A percentile compares a stretch with the other conserved stretches of the same genome.
Evolutionary conservation across 2,329 filamentous ascomycete genomes (phyloP).

Genomic region (Sordariomycetes sp.): DNA sequence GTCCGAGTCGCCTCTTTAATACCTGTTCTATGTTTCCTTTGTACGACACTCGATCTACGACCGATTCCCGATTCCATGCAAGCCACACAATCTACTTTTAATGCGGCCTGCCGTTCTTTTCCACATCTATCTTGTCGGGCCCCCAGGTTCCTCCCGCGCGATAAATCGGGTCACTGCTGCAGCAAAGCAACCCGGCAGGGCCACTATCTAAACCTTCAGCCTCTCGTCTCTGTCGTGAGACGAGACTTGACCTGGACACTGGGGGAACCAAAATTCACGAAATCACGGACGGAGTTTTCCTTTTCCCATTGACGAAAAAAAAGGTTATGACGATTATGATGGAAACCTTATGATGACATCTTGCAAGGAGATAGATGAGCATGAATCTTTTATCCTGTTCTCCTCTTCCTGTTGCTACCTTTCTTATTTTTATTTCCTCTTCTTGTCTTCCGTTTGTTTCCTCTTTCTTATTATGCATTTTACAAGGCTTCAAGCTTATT

Average conservation of each 20-base stretch:
- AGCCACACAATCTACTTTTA: neutral
- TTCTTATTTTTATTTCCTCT: neutral
- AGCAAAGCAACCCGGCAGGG: neutral
- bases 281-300: neutral
- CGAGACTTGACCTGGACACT: neutral
- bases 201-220: neutral
- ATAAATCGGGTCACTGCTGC: no score
- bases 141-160: neutral
- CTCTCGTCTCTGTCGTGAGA: neutral
- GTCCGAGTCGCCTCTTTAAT: conserved; percentile 39
- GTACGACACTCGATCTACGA: neutral
- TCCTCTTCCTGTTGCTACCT: conserved; percentile 6
- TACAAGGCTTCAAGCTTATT: neutral
- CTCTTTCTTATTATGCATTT: neutral
- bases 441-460: neutral
- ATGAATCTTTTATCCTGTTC: neutral
- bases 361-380: conserved; percentile 3
- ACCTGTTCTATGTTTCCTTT: neutral
- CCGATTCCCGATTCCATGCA: neutral
- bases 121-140: neutral
- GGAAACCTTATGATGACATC: neutral
- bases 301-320: neutral
- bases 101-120: neutral
- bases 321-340: neutral
- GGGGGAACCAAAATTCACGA: neutral